These are phyloP conservation scores for Limonium bicolor DNA, from an alignment of 148 eudicot genomes.

Conservation along the genomic window DNA sequence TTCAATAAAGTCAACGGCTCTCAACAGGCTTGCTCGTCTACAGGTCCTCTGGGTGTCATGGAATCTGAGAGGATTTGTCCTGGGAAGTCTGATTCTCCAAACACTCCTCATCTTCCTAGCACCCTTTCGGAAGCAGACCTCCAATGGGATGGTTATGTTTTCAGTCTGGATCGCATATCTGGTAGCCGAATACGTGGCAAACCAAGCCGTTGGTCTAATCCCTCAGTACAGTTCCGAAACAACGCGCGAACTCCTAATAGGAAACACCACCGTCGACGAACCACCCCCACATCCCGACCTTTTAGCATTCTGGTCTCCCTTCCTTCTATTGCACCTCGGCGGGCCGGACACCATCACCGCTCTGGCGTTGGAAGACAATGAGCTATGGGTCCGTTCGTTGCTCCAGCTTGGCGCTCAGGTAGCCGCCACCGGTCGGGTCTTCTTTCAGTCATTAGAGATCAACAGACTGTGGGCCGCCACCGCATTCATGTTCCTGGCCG, in stretches of 20 bases:
- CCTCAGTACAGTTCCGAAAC: constrained; percentile 10
- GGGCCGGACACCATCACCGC: constrained; percentile 19
- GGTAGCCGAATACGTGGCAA: constrained; percentile 24
- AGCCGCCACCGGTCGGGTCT: constrained; percentile 11
- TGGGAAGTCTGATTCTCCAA: constrained; percentile 18
- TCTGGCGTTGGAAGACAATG: constrained; percentile 12
- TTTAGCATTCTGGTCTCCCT: constrained; percentile 13
- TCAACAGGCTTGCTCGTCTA: neutral
- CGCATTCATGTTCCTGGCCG: constrained; percentile 10
- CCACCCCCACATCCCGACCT: neutral
- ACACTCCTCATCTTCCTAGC: constrained; percentile 11
- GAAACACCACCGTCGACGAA: neutral
- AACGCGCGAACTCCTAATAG: neutral
- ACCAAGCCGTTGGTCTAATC: constrained; percentile 25
- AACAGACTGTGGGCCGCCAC: constrained; percentile 12
- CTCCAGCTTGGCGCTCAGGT: constrained; percentile 21
- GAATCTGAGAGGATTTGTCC: constrained; percentile 19
- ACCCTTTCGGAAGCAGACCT: constrained; percentile 14
- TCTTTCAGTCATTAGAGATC: constrained; percentile 11
- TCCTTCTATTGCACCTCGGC: constrained; percentile 10
- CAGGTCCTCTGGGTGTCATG: constrained; percentile 8
- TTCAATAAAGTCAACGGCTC: too few species aligned
- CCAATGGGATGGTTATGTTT: constrained; percentile 5
- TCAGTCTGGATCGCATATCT: constrained; percentile 29
- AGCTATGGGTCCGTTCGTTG: constrained; percentile 27